Percentiles rank a stretch among this genome's conserved stretches.
phyloP scores from a whole-genome alignment of 2,329 filamentous ascomycete species.

The Penicillium nordicum region DNA sequence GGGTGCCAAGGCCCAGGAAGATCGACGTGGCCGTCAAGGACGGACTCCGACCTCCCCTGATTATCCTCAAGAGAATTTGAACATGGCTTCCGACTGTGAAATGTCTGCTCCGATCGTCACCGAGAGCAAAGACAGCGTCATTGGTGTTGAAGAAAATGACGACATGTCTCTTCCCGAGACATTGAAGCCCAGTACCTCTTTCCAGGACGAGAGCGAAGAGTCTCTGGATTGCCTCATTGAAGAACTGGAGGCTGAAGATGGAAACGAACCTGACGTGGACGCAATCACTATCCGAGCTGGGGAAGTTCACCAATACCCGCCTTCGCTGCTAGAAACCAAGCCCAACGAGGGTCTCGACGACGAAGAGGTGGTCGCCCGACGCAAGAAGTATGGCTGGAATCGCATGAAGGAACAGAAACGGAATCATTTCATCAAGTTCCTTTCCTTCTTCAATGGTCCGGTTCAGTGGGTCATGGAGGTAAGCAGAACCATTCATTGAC shows the following conservation, averaged over 20 bases:
- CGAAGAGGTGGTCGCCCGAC: slow-evolving; percentile 60
- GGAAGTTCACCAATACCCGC: slow-evolving; percentile 60
- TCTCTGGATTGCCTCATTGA: slow-evolving; percentile 84
- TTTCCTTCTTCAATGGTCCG: slow-evolving; percentile 77
- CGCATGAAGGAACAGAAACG: slow-evolving; percentile 90
- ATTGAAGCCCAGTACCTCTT: not conserved
- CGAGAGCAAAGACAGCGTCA: not conserved
- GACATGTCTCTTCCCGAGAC: not conserved
- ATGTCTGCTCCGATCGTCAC: not conserved
- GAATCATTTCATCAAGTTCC: slow-evolving; percentile 78
- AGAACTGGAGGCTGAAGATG: slow-evolving; percentile 79
- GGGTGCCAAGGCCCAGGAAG: not conserved
- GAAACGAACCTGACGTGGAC: slow-evolving; percentile 61
- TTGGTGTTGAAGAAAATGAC: not conserved
- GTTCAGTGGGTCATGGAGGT: slow-evolving; percentile 95
- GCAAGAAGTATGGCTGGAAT: slow-evolving; percentile 77
- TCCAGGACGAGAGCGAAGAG: slow-evolving; percentile 53
- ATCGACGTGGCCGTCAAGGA: not conserved
- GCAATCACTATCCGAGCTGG: slow-evolving; percentile 53
- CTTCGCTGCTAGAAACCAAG: slow-evolving; percentile 75
- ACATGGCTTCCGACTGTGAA: not conserved
- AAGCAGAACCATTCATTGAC: slow-evolving; percentile 29
- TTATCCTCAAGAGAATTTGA: not conserved
- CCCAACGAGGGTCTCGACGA: slow-evolving; percentile 69
- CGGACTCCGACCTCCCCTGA: not conserved